These are phyloP conservation scores for Orbilia blumenaviensis DNA, from an alignment of 2,329 filamentous ascomycete genomes.

Conservation along the genomic window DNA sequence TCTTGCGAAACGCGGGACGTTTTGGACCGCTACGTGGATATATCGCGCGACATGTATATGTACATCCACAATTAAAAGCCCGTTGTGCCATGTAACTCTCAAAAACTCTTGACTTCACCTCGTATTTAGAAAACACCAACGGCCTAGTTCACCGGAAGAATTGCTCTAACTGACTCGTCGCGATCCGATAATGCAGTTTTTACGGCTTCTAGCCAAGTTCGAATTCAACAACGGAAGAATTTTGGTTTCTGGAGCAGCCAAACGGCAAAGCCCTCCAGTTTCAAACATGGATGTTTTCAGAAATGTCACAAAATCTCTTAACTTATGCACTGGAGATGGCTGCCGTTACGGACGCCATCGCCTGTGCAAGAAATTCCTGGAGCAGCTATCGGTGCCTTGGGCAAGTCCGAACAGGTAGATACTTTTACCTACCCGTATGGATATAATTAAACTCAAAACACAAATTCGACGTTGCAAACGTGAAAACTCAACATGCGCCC, in stretches of 20 bases:
- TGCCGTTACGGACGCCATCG: neutral
- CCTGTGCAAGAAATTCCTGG: neutral
- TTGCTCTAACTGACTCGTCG: conserved; percentile 23
- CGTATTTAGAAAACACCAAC: conserved; percentile 38
- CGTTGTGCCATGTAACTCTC: conserved; percentile 36
- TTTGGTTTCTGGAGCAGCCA: conserved; percentile 25
- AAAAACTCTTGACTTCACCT: conserved; percentile 10
- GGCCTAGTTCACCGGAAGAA: conserved; percentile 43
- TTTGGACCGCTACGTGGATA: conserved; percentile 14
- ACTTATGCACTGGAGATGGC: conserved; percentile 27
- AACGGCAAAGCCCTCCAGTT: conserved; percentile 14
- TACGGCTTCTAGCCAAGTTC: neutral
- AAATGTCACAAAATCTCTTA: conserved; percentile 31
- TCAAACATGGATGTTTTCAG: conserved; percentile 49
- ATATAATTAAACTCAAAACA: conserved; percentile 31
- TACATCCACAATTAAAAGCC: conserved; percentile 28
- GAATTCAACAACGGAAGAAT: conserved; percentile 33
- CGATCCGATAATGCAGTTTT: neutral
- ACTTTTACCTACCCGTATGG: too few relatives aligned
- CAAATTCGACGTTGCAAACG: conserved; percentile 45
- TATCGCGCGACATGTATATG: conserved; percentile 39
- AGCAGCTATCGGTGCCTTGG: neutral
- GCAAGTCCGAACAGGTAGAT: too few relatives aligned
- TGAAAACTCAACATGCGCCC: neutral
- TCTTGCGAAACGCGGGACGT: conserved; percentile 45